phyloP scores from a whole-genome alignment of 768 basidiomycete species.

The Lactarius hengduanensis region DNA sequence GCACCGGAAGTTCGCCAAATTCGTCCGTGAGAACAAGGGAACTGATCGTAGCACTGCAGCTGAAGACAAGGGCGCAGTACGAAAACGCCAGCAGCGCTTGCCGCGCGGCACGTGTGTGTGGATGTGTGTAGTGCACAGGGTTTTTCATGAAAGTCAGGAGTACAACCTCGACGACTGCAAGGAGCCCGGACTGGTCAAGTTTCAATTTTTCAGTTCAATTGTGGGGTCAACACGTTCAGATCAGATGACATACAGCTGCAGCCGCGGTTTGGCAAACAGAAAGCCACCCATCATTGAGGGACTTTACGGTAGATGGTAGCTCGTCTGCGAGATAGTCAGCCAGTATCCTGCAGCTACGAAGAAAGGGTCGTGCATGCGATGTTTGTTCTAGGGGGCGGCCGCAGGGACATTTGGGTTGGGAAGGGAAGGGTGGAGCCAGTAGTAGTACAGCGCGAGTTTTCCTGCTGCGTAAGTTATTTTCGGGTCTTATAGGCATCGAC shows the following conservation, averaged over 20 bases:
- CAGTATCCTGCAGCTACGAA: not conserved
- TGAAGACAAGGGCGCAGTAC: constrained; percentile 22
- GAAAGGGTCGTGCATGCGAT: constrained; percentile 4
- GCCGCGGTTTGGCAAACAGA: constrained; percentile 10
- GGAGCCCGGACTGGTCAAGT: constrained; percentile 13
- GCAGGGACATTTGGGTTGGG: constrained; percentile 6
- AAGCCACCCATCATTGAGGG: constrained; percentile 17
- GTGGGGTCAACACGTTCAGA: not conserved
- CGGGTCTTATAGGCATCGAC: constrained; percentile 9
- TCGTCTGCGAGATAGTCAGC: constrained; percentile 5
- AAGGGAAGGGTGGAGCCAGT: not conserved
- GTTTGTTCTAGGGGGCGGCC: constrained; percentile 9
- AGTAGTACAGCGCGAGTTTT: not conserved
- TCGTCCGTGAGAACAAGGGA: constrained; percentile 22
- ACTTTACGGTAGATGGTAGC: constrained; percentile 11
- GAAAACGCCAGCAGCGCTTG: constrained; percentile 17
- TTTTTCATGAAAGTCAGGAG: constrained; percentile 16
- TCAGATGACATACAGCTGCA: constrained; percentile 1
- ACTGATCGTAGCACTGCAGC: constrained; percentile 18
- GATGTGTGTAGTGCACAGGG: constrained; percentile 5
- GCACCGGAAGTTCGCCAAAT: constrained; percentile 19
- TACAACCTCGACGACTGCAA: constrained; percentile 18
- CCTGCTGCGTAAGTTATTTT: not conserved
- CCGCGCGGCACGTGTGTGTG: constrained; percentile 1
- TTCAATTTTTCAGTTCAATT: not conserved